Evolutionary conservation across 495 filamentous ascomycete genomes (phyloP), one percentile per base, ranked within the genome.

Genomic region (Neurospora sp.): DNA sequence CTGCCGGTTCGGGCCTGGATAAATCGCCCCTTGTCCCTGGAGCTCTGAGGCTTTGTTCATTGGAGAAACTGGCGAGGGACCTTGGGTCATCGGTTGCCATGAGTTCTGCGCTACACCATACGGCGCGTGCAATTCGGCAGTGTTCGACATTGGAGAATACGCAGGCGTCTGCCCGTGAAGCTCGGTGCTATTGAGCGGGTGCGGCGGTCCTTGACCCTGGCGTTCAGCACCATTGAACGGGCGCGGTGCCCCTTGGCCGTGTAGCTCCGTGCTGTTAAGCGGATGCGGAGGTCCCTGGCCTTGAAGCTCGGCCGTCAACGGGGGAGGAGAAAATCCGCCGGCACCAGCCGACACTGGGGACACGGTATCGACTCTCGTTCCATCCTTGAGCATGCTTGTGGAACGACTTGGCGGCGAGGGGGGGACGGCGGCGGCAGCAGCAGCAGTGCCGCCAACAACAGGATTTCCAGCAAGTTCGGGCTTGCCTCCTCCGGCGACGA

Each of bases 301-400:
- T 42, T 79, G 79, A 16, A 83, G 76, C 59, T 84, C 82, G 14
- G 80, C 72, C 18, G 73, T 75, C 18, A 72, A 68, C n/a, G 77
- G 75, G 0, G 79, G 77, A 3, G 78, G 76, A 14, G 78, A 37
- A 68, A 71, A 78, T 0, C 76, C 72, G 70, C 66, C 70, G 0
- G 72, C 75, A 38, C 79, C 73, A 10, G 77, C 79, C 9, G 83
- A 83, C 42, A 81, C 76, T 3, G 84, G 84, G 0, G 83, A 84
- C n/a, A 82, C 77, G 73, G 74, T 83, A 40, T 80, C 77, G 27
- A 42, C 70, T 14, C 79, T 77, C 4, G 66, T 69, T 66, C 72
- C 73, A n/a, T 27, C 69, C 53, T 80, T 79, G 48, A 80, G 71
- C 27, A 73, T 79, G 72, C 77, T 81, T 5, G 74, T 76, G 69